Evolutionary conservation across 2,329 filamentous ascomycete species (phyloP).

Genomic region (Emmonsiellopsis sp.): DNA sequence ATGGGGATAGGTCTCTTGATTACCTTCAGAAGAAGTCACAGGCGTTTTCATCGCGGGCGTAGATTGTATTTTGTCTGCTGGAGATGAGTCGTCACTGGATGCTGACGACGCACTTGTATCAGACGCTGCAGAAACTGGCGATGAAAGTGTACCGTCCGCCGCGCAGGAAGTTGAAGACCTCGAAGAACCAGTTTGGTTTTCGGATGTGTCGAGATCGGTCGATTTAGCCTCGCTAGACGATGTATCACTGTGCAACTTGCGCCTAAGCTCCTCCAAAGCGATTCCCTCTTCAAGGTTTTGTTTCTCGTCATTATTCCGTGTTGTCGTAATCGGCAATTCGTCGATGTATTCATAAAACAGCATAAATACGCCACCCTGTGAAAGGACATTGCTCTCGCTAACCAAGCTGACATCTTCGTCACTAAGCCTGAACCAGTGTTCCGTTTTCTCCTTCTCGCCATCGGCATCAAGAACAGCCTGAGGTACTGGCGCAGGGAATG

Average conservation of each 20-base stretch:
- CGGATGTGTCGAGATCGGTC: not conserved
- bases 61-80: not conserved
- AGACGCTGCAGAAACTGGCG: not conserved
- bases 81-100: not conserved
- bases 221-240: not conserved
- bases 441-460: constrained; percentile 27
- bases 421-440: constrained; percentile 82
- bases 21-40: not conserved
- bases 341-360: constrained; percentile 82
- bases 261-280: not conserved
- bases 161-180: not conserved
- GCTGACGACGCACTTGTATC: constrained; percentile 1
- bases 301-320: constrained; percentile 13
- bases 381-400: constrained; percentile 61
- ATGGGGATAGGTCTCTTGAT: not conserved
- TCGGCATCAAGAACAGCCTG: constrained; percentile 24
- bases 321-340: constrained; percentile 7
- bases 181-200: not conserved
- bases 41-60: constrained; percentile 1
- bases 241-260: not conserved
- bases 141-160: not conserved
- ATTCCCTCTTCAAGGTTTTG: constrained; percentile 16
- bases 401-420: constrained; percentile 75
- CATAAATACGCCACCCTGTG: constrained; percentile 85
- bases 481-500: constrained; percentile 24